A percentile compares a stretch with the other conserved stretches of the same genome.
Conservation (phyloP, 192 early-diverging fungal genomes). For the Oehlia diaphana region DNA sequence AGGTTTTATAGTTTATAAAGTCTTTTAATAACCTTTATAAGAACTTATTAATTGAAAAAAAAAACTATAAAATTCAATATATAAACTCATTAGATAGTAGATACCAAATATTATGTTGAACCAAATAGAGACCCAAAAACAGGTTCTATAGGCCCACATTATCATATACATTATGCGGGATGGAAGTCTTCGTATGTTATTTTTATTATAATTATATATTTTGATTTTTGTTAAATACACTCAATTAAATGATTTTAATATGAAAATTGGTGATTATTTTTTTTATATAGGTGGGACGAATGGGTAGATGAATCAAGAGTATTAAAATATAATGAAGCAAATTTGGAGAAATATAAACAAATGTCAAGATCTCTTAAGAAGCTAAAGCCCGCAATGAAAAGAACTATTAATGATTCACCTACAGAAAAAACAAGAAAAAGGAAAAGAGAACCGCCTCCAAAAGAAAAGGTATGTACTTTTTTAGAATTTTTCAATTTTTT, state of each 20-base stretch:
- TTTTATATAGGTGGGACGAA: slow-evolving; percentile 86
- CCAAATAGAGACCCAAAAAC: slow-evolving; percentile 49
- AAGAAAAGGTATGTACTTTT: neutral
- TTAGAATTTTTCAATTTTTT: no score
- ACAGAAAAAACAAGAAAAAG: slow-evolving; percentile 16
- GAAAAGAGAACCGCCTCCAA: neutral
- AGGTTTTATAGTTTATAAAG: neutral
- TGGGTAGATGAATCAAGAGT: slow-evolving; percentile 93
- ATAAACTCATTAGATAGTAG: slow-evolving; percentile 61
- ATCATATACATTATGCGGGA: slow-evolving; percentile 96
- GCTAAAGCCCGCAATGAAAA: slow-evolving; percentile 51
- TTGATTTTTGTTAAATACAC: neutral
- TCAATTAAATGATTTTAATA: neutral
- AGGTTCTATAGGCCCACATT: slow-evolving; percentile 76
- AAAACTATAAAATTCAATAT: neutral
- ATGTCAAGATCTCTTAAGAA: slow-evolving; percentile 60
- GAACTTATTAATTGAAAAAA: neutral
- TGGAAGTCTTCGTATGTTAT: slow-evolving; percentile 89
- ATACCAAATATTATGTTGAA: slow-evolving; percentile 71
- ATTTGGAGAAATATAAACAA: slow-evolving; percentile 77
- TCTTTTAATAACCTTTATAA: neutral
- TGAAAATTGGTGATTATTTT: neutral
- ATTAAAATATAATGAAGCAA: slow-evolving; percentile 80
- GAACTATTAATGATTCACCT: neutral
- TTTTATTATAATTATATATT: neutral